Conservation (phyloP, 495 filamentous ascomycete species). For the Neurospora sp. region DNA sequence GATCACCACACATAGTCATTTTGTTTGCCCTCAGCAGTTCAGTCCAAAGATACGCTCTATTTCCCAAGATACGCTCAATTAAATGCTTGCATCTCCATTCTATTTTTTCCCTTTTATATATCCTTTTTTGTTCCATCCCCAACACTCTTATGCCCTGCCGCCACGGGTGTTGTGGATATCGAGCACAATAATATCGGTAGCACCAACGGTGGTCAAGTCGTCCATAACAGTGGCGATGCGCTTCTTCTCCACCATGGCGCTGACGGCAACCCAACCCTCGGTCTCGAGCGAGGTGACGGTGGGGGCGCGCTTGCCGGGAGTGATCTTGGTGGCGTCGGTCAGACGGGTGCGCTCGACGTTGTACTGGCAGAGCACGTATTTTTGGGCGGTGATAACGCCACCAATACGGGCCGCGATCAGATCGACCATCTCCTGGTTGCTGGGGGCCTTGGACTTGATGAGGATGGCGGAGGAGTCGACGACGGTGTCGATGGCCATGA, state of each 20-base stretch:
- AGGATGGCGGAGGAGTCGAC: slow-evolving; percentile 77
- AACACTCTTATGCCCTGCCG: slow-evolving; percentile 4
- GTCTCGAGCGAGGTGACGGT: slow-evolving; percentile 82
- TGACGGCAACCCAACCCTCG: slow-evolving; percentile 86
- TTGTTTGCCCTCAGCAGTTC: background rate
- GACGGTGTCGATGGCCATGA: slow-evolving; percentile 92
- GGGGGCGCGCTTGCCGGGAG: slow-evolving; percentile 89
- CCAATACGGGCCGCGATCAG: slow-evolving; percentile 73
- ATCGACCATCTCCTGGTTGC: slow-evolving; percentile 65
- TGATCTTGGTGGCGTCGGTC: slow-evolving; percentile 60
- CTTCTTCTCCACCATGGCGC: slow-evolving; percentile 89
- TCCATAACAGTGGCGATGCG: slow-evolving; percentile 86
- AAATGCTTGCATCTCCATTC: background rate
- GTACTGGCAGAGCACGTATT: slow-evolving; percentile 92
- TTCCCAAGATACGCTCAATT: background rate
- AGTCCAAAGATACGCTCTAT: background rate
- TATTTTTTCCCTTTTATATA: background rate
- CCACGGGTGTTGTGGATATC: slow-evolving; percentile 76
- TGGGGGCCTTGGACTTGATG: slow-evolving; percentile 83
- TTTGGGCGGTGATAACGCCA: slow-evolving; percentile 93
- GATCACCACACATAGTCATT: background rate
- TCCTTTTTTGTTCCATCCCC: background rate
- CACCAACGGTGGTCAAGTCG: slow-evolving; percentile 66
- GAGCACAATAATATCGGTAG: slow-evolving; percentile 78
- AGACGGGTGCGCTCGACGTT: slow-evolving; percentile 70